phyloP scores from a whole-genome alignment of 306 rosid genomes.

The Alnus rubra region DNA sequence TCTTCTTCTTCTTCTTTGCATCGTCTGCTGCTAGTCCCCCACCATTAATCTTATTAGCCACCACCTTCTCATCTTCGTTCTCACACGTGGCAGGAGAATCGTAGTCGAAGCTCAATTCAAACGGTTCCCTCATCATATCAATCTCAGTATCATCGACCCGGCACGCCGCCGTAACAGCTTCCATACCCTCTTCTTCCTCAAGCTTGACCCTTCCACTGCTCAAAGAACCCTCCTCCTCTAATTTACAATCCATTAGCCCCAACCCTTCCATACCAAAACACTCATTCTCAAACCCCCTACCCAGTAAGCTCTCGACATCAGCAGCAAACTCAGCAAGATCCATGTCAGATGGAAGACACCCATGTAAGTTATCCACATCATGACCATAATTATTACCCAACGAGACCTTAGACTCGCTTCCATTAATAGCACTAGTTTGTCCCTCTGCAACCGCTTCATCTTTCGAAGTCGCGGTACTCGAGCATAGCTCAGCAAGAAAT shows the following conservation, averaged over 20 bases:
- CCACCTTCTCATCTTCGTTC: constrained; percentile 37
- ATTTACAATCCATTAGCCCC: constrained; percentile 57
- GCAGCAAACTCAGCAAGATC: constrained; percentile 87
- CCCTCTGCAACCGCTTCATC: constrained; percentile 8
- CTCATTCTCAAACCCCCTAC: constrained; percentile 66
- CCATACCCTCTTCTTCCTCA: constrained; percentile 41
- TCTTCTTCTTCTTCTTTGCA: constrained; percentile 28
- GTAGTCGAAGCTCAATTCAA: constrained; percentile 62
- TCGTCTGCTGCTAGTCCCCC: constrained; percentile 19
- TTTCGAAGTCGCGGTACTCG: constrained; percentile 27
- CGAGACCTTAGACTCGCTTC: constrained; percentile 14
- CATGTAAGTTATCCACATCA: constrained; percentile 43
- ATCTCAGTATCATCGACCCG: constrained; percentile 31
- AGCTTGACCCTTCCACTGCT: constrained; percentile 44
- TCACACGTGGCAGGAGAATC: constrained; percentile 41
- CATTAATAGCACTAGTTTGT: neutral
- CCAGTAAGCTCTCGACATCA: constrained; percentile 85
- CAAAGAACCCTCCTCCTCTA: constrained; percentile 31
- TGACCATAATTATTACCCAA: neutral
- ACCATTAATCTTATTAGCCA: constrained; percentile 1
- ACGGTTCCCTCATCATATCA: constrained; percentile 57
- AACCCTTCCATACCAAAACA: constrained; percentile 77
- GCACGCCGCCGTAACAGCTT: constrained; percentile 2
- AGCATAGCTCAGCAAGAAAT: constrained; percentile 41
- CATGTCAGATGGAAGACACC: constrained; percentile 58